phyloP scores from a whole-genome alignment of 2,329 filamentous ascomycete species.

The Aureobasidium pullulans region DNA sequence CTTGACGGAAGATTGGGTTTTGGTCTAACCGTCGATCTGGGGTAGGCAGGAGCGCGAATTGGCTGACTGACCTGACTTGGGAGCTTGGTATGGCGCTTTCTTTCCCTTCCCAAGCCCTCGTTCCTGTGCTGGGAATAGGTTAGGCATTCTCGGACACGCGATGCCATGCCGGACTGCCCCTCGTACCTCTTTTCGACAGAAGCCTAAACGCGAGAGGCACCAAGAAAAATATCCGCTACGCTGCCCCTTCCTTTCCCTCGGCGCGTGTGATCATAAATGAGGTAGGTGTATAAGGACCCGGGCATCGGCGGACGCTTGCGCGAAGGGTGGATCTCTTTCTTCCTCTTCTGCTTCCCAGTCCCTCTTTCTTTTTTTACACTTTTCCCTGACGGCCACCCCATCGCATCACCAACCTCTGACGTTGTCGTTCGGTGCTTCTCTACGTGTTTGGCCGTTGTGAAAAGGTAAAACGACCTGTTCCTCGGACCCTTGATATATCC shows the following conservation, averaged over 20 bases:
- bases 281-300: slow-evolving; percentile 6
- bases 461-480: neutral
- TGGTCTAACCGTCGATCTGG: neutral
- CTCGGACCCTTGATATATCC: neutral
- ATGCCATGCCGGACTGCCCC: neutral
- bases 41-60: neutral
- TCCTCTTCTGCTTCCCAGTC: neutral
- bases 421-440: slow-evolving; percentile 9
- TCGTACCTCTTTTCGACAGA: slow-evolving; percentile 10
- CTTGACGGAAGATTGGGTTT: neutral
- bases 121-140: neutral
- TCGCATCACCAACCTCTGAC: slow-evolving; percentile 8
- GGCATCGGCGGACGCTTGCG: slow-evolving; percentile 10
- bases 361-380: neutral
- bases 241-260: neutral
- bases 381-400: neutral
- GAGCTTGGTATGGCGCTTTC: slow-evolving; percentile 6
- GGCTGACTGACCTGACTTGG: neutral
- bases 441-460: slow-evolving; percentile 1
- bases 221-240: neutral
- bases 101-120: neutral
- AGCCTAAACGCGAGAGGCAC: neutral
- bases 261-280: slow-evolving; percentile 5
- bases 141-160: neutral
- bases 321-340: slow-evolving; percentile 8